Evolutionary conservation across 148 eudicot genomes (phyloP).

Genomic region (Talinum fruticosum): DNA sequence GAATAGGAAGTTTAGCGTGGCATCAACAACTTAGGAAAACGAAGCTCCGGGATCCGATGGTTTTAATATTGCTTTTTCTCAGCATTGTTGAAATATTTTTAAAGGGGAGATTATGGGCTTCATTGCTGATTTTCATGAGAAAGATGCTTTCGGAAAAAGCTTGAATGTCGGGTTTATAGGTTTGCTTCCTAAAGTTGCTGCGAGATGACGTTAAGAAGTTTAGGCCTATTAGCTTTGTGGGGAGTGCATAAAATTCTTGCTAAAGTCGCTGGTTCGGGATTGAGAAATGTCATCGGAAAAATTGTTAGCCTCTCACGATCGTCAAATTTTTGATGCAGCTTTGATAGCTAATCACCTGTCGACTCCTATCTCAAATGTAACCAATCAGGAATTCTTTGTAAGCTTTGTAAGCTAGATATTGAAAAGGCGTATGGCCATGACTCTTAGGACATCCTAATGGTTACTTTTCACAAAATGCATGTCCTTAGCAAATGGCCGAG

Average conservation of each 20-base stretch:
- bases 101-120: too few species aligned
- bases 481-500: too few species aligned
- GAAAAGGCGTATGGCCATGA: background rate
- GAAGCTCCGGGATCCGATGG: too few species aligned
- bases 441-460: too few species aligned
- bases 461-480: too few species aligned
- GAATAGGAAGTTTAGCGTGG: too few species aligned
- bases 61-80: too few species aligned
- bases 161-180: too few species aligned
- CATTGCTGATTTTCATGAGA: too few species aligned
- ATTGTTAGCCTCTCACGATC: background rate
- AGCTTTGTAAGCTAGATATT: background rate
- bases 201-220: background rate
- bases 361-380: background rate
- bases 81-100: too few species aligned
- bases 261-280: background rate
- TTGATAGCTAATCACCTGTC: background rate
- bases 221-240: background rate
- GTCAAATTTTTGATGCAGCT: background rate
- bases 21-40: too few species aligned
- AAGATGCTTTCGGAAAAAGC: too few species aligned
- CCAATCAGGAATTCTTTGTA: background rate
- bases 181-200: background rate
- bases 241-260: background rate
- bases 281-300: background rate